Percentiles rank a stretch among this genome's conserved stretches.
Conservation (phyloP, 768 basidiomycete genomes). For the Ephemerocybe angulata region DNA sequence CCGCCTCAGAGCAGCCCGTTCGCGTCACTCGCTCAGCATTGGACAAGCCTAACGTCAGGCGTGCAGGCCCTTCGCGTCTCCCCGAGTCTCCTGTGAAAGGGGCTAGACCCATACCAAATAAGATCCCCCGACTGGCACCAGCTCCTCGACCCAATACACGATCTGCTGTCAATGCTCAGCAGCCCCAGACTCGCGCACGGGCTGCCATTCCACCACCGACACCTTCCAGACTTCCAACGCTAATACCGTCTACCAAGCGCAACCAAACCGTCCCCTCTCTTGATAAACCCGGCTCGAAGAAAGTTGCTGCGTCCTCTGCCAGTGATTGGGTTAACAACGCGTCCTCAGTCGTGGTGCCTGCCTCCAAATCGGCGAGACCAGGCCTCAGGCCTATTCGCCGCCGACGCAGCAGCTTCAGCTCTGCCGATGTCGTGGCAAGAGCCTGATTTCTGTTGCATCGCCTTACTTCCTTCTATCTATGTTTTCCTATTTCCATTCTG, state of each 20-base stretch:
- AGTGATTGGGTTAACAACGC: constrained; percentile 78
- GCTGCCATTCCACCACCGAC: constrained; percentile 58
- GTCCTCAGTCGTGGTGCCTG: constrained; percentile 66
- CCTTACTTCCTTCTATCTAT: constrained; percentile 32
- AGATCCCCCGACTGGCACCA: constrained; percentile 59
- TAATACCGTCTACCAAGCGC: constrained; percentile 53
- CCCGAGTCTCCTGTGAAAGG: constrained; percentile 42
- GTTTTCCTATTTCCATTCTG: constrained; percentile 24
- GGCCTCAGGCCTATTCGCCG: constrained; percentile 69
- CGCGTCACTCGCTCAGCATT: constrained; percentile 73
- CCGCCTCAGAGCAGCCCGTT: constrained; percentile 66
- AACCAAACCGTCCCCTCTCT: constrained; percentile 44
- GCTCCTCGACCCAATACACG: constrained; percentile 32
- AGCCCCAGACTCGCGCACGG: constrained; percentile 24
- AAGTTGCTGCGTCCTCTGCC: constrained; percentile 27
- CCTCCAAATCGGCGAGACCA: constrained; percentile 70
- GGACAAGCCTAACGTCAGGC: constrained; percentile 50
- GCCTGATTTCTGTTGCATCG: constrained; percentile 15
- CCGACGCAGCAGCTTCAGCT: constrained; percentile 83
- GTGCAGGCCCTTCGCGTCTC: constrained; percentile 30
- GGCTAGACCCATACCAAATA: constrained; percentile 55
- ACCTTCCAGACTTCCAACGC: constrained; percentile 74
- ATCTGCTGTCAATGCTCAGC: constrained; percentile 34
- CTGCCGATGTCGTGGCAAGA: constrained; percentile 80
- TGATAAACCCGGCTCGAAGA: constrained; percentile 38